Percentiles rank a stretch among this genome's conserved stretches.
Evolutionary conservation across 352 stramenopile species (phyloP).

Genomic region (Phytophthora cactorum): DNA sequence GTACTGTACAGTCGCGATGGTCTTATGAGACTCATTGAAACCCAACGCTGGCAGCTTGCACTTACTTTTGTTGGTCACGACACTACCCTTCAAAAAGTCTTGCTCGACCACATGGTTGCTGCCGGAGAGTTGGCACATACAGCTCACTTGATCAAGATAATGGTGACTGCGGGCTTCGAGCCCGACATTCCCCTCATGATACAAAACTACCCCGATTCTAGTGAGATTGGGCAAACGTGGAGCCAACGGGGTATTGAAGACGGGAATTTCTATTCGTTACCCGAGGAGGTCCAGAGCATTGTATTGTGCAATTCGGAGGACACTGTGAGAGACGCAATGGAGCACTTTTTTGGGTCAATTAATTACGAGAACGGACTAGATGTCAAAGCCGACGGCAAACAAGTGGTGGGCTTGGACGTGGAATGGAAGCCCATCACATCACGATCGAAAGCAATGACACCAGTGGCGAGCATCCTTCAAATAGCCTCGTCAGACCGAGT

Average conservation of each 20-base stretch:
- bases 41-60: constrained; percentile 66
- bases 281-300: constrained; percentile 28
- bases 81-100: constrained; percentile 45
- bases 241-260: background rate
- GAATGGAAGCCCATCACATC: constrained; percentile 63
- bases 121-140: constrained; percentile 40
- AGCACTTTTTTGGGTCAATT: constrained; percentile 34
- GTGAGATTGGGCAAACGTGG: background rate
- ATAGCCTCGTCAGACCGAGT: constrained; percentile 52
- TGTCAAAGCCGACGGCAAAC: background rate
- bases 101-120: constrained; percentile 54
- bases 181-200: constrained; percentile 17
- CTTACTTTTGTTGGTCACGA: constrained; percentile 70
- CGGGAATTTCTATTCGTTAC: constrained; percentile 36
- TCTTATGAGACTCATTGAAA: constrained; percentile 64
- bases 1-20: constrained; percentile 69
- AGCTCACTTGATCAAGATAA: constrained; percentile 39
- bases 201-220: constrained; percentile 1
- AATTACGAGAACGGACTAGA: background rate
- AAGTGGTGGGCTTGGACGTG: constrained; percentile 63
- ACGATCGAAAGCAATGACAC: constrained; percentile 29
- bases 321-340: constrained; percentile 25
- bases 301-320: constrained; percentile 53
- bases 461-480: constrained; percentile 68
- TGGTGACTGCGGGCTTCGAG: constrained; percentile 28